Evolutionary conservation across 2,329 filamentous ascomycete species (phyloP), one percentile per base, ranked within the genome.

Genomic region (Verticillium klebahnii): DNA sequence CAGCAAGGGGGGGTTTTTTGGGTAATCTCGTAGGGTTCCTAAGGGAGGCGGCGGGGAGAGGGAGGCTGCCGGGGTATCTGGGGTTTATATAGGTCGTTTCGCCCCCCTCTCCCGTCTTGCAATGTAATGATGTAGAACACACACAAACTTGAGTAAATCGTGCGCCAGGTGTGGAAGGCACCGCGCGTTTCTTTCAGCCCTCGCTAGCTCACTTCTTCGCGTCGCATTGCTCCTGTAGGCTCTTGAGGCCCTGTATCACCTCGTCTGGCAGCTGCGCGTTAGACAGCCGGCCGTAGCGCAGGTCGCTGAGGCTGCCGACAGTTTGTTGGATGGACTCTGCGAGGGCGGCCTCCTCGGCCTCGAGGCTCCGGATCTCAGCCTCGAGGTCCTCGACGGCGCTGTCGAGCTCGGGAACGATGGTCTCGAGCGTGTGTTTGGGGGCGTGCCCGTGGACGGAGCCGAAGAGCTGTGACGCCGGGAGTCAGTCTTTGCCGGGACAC

Each of bases 201-300:
- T 19, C 34, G 11, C n/a, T 25, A 3, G 32, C 25, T 56, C 59
- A 79, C 40, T 67, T 73, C 65, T 80, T 82, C 61, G 68, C 71
- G 63, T 84, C 81, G 73, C 90, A 93, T 29, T 83, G 80, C 64
- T 85, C 80, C 71, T 90, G 85, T 37, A 92, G 78, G 64, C 83
- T 81, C 64, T 80, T 78, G 39, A 95, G 77, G 6, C 88, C 88
- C 56, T 88, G 84, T 19, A 92, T 77, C 34, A 92, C 84, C 66
- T 93, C 88, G 56, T 86, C 82, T 31, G 80, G 81, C 36, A 93
- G 75, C 63, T 86, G 81, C 25, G 81, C 74, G 65, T 90, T 89
- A 39, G 85, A 82, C 62, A 95, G 83, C 61, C 87, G 88, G 40
- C 93, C 92, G 69, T 95, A 94, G 56, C 91, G 87, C 61, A 96